Evolutionary conservation across 331 rosid genomes (phyloP).

Genomic region (Arachis monticola): DNA sequence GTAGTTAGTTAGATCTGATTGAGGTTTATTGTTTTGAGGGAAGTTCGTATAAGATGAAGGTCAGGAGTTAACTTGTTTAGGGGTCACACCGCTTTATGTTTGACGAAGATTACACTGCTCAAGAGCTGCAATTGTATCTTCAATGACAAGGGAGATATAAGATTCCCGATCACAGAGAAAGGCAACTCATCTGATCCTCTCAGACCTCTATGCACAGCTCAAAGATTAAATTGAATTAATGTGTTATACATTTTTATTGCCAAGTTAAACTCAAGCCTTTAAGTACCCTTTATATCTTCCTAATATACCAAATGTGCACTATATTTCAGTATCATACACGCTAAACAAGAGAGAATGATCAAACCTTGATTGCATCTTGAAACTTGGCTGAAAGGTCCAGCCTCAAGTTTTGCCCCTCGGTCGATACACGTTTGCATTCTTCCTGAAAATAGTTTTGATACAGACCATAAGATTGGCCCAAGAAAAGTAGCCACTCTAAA

Average conservation of each 20-base stretch:
- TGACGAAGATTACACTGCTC: not conserved
- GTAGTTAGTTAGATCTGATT: not conserved
- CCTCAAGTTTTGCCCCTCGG: slow-evolving; percentile 93
- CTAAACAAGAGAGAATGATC: slow-evolving; percentile 27
- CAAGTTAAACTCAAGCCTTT: not conserved
- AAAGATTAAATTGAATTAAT: slow-evolving; percentile 9
- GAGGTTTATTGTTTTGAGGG: not conserved
- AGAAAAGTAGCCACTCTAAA: slow-evolving; percentile 2
- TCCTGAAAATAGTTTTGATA: slow-evolving; percentile 62
- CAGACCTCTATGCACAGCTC: not conserved
- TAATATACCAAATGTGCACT: slow-evolving; percentile 7
- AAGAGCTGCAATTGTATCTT: not conserved
- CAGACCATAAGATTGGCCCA: not conserved
- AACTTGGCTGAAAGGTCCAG: slow-evolving; percentile 83
- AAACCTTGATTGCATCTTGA: slow-evolving; percentile 97
- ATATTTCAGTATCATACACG: slow-evolving; percentile 29
- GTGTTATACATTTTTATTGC: not conserved
- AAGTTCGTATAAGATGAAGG: not conserved
- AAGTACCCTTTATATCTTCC: slow-evolving; percentile 1
- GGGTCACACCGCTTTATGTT: not conserved
- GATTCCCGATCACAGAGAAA: slow-evolving; percentile 1
- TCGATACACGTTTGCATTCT: slow-evolving; percentile 91
- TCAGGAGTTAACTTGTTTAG: not conserved
- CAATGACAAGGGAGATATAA: not conserved
- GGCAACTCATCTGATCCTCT: slow-evolving; percentile 1